Conservation (phyloP, 2,329 filamentous ascomycete species). For the Arthrobotrys megalospora region DNA sequence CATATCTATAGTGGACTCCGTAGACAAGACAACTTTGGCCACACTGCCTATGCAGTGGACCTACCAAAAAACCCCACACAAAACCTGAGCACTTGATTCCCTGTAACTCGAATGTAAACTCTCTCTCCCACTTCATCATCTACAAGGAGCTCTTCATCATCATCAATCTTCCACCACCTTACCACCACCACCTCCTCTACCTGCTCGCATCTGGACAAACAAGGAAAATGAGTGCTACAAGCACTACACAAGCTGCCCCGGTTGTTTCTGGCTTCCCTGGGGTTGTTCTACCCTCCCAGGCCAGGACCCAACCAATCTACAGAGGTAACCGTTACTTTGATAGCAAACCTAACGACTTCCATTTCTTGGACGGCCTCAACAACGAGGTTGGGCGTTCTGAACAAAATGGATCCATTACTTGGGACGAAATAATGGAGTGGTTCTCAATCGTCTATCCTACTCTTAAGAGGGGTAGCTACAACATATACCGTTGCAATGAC, state of each 20-base stretch:
- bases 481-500: conserved; percentile 24
- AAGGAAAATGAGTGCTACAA: background rate
- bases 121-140: background rate
- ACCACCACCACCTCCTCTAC: background rate
- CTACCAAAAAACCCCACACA: background rate
- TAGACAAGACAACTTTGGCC: background rate
- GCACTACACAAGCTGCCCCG: background rate
- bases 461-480: conserved; percentile 19
- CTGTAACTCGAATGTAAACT: background rate
- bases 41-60: background rate
- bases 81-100: background rate
- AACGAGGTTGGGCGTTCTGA: conserved; percentile 28
- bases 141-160: background rate
- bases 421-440: conserved; percentile 36
- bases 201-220: background rate
- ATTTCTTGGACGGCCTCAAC: conserved; percentile 35
- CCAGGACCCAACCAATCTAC: background rate
- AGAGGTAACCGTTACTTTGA: conserved; percentile 2
- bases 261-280: background rate
- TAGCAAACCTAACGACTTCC: conserved; percentile 16
- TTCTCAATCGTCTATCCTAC: conserved; percentile 35
- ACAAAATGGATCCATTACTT: conserved; percentile 32
- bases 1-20: background rate
- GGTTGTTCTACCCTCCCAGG: background rate
- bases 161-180: background rate